Evolutionary conservation across 495 filamentous ascomycete species (phyloP).

Genomic region (Rostrohypoxylon terebratum): DNA sequence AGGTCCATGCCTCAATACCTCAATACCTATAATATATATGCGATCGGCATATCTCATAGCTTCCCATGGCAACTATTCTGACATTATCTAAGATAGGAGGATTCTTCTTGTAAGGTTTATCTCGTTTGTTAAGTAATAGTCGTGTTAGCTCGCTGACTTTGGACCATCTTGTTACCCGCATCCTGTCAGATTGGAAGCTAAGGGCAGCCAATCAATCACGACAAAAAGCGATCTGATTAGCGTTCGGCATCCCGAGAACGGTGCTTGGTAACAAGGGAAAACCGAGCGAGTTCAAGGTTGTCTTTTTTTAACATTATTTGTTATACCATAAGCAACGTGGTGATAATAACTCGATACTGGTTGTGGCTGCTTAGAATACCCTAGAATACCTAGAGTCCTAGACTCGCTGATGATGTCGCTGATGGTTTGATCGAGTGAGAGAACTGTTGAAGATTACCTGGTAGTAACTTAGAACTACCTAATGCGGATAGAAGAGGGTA

Average conservation of each 20-base stretch:
- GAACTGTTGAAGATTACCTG: conserved; percentile 22
- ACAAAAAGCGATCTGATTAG: not conserved
- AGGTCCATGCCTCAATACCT: not conserved
- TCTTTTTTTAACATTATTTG: not conserved
- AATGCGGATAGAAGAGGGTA: not conserved
- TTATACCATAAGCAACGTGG: not conserved
- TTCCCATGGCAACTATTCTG: not conserved
- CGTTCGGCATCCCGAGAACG: not conserved
- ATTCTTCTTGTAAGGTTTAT: not conserved
- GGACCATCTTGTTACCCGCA: conserved; percentile 13
- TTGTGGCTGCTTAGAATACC: not conserved
- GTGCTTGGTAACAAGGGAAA: conserved; percentile 11
- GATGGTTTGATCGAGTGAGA: not conserved
- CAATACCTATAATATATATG: not conserved
- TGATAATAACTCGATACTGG: not conserved
- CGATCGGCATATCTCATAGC: conserved; percentile 18
- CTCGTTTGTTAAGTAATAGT: conserved; percentile 1
- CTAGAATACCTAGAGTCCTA: too few relatives aligned
- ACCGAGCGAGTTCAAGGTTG: not conserved
- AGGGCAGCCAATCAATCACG: conserved; percentile 9
- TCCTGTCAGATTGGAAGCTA: conserved; percentile 19
- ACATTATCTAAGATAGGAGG: conserved; percentile 19
- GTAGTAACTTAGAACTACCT: not conserved
- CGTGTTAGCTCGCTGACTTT: conserved; percentile 2
- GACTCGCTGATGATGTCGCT: too few relatives aligned